phyloP scores from a whole-genome alignment of 495 filamentous ascomycete species.

The Neurospora sp. region DNA sequence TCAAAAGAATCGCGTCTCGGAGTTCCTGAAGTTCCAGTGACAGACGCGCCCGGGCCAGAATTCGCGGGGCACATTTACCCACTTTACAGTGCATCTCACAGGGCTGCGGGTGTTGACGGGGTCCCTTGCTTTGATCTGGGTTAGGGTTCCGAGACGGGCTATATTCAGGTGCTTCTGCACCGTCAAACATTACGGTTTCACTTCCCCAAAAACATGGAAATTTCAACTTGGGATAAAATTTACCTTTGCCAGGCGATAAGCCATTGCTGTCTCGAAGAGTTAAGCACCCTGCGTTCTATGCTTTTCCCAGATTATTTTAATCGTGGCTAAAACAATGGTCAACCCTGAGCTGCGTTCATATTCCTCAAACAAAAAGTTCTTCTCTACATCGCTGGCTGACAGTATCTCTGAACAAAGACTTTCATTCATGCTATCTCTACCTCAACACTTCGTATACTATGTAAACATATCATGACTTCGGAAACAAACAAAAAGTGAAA shows the following conservation, averaged over 20 bases:
- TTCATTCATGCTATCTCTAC: background rate
- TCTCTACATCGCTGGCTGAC: background rate
- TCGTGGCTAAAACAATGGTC: background rate
- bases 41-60: background rate
- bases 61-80: background rate
- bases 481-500: no score
- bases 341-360: background rate
- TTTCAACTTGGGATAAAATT: background rate
- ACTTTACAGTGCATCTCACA: background rate
- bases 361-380: no score
- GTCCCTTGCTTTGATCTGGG: background rate
- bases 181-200: background rate
- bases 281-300: no score
- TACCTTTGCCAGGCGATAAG: no score
- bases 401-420: background rate
- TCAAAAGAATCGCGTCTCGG: background rate
- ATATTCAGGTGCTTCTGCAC: background rate
- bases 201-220: background rate
- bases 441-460: background rate
- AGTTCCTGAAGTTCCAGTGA: background rate
- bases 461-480: background rate
- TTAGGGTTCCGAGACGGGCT: background rate
- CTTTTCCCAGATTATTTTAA: background rate
- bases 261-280: no score
- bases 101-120: background rate